Base-by-base conservation (phyloP, 2,329 filamentous ascomycete species). In the Alternaria sp. region DNA sequence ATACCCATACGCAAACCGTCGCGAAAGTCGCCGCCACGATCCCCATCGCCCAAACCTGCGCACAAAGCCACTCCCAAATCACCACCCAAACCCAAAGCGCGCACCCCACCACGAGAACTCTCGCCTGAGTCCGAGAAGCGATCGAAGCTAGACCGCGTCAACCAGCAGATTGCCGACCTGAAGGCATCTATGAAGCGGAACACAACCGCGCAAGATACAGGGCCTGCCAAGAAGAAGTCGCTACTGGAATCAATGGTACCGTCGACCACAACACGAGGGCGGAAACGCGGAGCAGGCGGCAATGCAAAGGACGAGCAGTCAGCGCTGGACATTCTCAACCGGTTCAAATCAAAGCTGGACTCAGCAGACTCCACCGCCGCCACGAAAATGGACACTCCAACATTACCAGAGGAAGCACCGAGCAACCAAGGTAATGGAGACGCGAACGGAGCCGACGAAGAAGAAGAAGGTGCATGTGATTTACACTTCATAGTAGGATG, bases 401-500 rank as follows among this genome's bases (percentile, higher is more conserved):
- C 66, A 6, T 54, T 66, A 3, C 55, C 71, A 10, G 74, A 30
- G 70, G 60, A 64, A 72, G 75, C 32, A 65, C n/a, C 62, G 15
- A 62, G 64, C 15, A 44, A 25, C 3, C 61, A 65, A 19, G 57
- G 23, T 2, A 59, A 62, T 0, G 49, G 46, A 12, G 19, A 40
- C 10, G 32, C n/a, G 8, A 62, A 65, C 13, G 56, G 40, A 54
- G 66, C 57, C 47, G 67, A 58, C 28, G 76, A 75, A 30, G 73
- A 77, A 4, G 78, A 82, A 30, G 79, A 76, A 65, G 85, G 86
- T 17, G 90, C 90, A 3, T 99, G 96, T 76, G 96, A 98, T 78
- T 82, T 99, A 36, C 96, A 99, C 78, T 99, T 98, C 79, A 96
- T 99, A 67, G 92, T 91, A 52, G 92, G 96, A 73, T 99, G 96